Percentiles rank a stretch among this genome's conserved stretches.
phyloP scores from a whole-genome alignment of 345 rosid species.

The Eucalyptus tenuipes region DNA sequence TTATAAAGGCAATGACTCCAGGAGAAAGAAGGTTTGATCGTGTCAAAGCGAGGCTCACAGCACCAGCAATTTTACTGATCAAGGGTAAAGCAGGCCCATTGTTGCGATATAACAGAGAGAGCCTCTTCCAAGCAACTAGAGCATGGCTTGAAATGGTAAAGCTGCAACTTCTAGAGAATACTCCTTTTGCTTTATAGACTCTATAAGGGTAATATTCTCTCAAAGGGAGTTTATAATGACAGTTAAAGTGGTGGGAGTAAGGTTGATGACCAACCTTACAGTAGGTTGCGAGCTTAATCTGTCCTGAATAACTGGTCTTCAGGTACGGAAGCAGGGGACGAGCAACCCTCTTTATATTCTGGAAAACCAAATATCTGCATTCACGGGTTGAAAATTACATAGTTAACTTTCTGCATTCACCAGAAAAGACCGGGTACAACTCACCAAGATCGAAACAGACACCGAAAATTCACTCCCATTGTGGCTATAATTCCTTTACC shows the following conservation, averaged over 20 bases:
- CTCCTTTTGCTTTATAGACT: not conserved
- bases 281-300: not conserved
- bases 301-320: not conserved
- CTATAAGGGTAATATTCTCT: not conserved
- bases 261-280: not conserved
- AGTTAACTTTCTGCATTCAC: not conserved
- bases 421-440: not conserved
- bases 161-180: not conserved
- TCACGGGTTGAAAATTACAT: not conserved
- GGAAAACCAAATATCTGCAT: slow-evolving; percentile 4
- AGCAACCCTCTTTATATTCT: not conserved
- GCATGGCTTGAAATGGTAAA: slow-evolving; percentile 11
- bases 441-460: not conserved
- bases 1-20: slow-evolving; percentile 39
- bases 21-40: slow-evolving; percentile 54
- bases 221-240: not conserved
- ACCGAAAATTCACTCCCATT: not conserved
- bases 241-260: not conserved
- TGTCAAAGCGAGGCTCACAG: slow-evolving; percentile 57
- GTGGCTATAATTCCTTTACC: not conserved
- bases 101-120: slow-evolving; percentile 21
- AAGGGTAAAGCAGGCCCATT: slow-evolving; percentile 12
- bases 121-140: slow-evolving; percentile 50
- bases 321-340: not conserved
- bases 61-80: slow-evolving; percentile 58